Percentiles rank a stretch among this genome's conserved stretches.
These are phyloP conservation scores for Penstemon barbatus DNA, from an alignment of 257 asterid genomes.

Conservation along the genomic window DNA sequence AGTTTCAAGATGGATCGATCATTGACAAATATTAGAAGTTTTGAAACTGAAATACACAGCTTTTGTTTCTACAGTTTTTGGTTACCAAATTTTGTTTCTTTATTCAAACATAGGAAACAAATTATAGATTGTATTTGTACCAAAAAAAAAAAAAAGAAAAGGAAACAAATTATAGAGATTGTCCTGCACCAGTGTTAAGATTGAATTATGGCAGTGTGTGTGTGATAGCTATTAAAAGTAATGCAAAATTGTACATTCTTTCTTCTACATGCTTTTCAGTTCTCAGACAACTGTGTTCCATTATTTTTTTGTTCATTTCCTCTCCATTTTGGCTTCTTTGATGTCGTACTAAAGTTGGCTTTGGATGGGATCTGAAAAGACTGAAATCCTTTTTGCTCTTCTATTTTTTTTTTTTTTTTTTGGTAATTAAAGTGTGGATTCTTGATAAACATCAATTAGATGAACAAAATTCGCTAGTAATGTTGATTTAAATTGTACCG, in stretches of 20 bases:
- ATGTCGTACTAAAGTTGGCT: too few relatives aligned
- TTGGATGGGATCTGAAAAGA: too few relatives aligned
- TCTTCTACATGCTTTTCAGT: not conserved
- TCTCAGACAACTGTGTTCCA: not conserved
- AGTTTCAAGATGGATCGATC: slow-evolving; percentile 2
- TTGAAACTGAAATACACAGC: not conserved
- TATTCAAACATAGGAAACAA: not conserved
- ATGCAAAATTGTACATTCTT: slow-evolving; percentile 35
- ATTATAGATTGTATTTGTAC: too few relatives aligned
- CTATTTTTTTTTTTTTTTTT: too few relatives aligned
- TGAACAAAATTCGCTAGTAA: too few relatives aligned
- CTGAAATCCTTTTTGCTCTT: too few relatives aligned
- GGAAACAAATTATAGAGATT: too few relatives aligned
- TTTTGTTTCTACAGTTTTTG: slow-evolving; percentile 8
- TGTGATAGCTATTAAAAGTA: slow-evolving; percentile 26
- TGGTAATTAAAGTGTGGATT: too few relatives aligned
- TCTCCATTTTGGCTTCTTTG: not conserved
- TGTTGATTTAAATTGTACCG: too few relatives aligned
- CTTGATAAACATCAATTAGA: too few relatives aligned
- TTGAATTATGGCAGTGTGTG: not conserved
- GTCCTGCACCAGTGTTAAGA: not conserved
- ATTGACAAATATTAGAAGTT: not conserved
- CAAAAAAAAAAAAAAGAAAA: too few relatives aligned
- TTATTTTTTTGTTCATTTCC: not conserved
- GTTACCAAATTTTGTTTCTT: slow-evolving; percentile 6